Percentiles rank a stretch among this genome's conserved stretches.
Conservation (phyloP, 805 yeast species). For the Torulaspora quercuum region DNA sequence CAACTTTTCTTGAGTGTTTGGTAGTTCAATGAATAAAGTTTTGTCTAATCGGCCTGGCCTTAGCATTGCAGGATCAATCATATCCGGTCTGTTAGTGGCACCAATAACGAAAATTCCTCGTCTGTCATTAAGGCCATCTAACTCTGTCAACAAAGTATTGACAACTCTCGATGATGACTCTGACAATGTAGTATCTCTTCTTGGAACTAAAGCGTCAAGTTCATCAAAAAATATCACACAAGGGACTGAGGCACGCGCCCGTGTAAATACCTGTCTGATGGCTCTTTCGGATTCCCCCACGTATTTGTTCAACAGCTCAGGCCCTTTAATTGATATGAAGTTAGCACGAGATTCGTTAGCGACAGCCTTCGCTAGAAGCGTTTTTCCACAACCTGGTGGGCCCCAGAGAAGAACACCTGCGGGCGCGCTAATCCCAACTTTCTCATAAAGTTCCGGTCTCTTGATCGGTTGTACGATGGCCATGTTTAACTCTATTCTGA, state of each 20-base stretch:
- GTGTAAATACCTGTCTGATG: constrained; percentile 84
- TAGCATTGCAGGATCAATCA: constrained; percentile 97
- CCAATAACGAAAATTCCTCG: constrained; percentile 92
- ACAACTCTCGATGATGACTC: constrained; percentile 93
- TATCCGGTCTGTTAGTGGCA: constrained; percentile 96
- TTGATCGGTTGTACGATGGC: constrained; percentile 96
- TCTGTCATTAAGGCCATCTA: constrained; percentile 91
- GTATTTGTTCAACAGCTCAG: constrained; percentile 88
- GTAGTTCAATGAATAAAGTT: constrained; percentile 86
- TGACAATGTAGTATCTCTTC: constrained; percentile 81
- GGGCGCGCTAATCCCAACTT: constrained; percentile 94
- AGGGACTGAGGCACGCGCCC: constrained; percentile 91
- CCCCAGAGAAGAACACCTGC: constrained; percentile 98
- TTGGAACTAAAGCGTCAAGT: constrained; percentile 91
- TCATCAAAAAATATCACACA: constrained; percentile 96
- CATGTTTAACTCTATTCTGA: constrained; percentile 89
- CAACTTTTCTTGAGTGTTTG: constrained; percentile 68
- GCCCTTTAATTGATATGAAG: constrained; percentile 93
- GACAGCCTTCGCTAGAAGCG: constrained; percentile 92
- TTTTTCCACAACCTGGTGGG: constrained; percentile 99
- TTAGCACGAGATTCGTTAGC: constrained; percentile 97
- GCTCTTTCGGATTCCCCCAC: constrained; percentile 97
- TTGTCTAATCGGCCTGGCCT: constrained; percentile 96
- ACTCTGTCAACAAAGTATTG: constrained; percentile 86
- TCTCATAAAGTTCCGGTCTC: constrained; percentile 82